Evolutionary conservation across 768 basidiomycete species (phyloP).

Genomic region (Mycena venus): DNA sequence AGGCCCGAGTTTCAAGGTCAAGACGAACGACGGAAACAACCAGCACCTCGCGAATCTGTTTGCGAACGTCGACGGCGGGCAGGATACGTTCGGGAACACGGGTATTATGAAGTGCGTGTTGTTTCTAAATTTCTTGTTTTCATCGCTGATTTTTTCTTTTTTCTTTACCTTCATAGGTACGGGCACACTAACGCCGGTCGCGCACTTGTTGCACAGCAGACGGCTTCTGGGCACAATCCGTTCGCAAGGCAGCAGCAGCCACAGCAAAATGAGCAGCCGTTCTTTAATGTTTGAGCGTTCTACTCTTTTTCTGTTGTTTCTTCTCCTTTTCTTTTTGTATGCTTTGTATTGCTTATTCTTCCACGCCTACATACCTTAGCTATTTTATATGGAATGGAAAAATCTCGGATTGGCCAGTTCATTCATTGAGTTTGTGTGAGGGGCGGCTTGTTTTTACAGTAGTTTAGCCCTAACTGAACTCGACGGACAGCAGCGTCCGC

Average conservation of each 20-base stretch:
- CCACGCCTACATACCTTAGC: constrained; percentile 3
- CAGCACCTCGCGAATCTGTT: constrained; percentile 86
- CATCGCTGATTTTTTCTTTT: constrained; percentile 6
- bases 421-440: no score
- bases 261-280: constrained; percentile 79
- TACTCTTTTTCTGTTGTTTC: constrained; percentile 3
- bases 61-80: constrained; percentile 91
- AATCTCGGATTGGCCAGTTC: not conserved
- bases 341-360: constrained; percentile 26
- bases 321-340: constrained; percentile 11
- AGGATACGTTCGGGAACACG: constrained; percentile 96
- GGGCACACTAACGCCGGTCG: constrained; percentile 70
- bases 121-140: not conserved
- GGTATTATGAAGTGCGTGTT: constrained; percentile 75
- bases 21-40: constrained; percentile 71
- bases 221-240: constrained; percentile 64
- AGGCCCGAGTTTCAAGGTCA: constrained; percentile 53
- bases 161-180: no score
- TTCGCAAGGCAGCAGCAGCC: constrained; percentile 75
- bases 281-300: constrained; percentile 85
- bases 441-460: no score
- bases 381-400: constrained; percentile 9
- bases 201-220: constrained; percentile 55
- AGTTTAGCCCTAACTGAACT: no score
- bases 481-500: no score